Base-by-base conservation (phyloP, 2,329 filamentous ascomycete species). In the Arthrobotrys entomopaga region DNA sequence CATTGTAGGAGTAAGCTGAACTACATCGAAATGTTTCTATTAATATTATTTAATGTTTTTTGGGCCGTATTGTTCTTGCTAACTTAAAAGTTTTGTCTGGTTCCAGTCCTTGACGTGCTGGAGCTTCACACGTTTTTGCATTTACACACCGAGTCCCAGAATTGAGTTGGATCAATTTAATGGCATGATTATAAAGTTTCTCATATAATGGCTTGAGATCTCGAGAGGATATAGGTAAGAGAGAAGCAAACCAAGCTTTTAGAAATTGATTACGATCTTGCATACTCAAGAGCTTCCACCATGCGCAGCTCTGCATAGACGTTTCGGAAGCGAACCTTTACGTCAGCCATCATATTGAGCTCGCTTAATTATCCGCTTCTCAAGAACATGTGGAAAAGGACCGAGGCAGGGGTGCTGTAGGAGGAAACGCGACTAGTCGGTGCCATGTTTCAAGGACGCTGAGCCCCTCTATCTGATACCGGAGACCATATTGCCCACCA, bases 371-470 rank as follows among this genome's bases (percentile, higher is more conserved):
- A 52, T 42, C 63, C 53, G 57, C 48, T 64, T 67, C n/a, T 61
- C 24, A 48, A 24, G 52, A 24, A 20, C 42, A 26, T 42, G 40
- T 52, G 57, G 57, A 58, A 50, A 22, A 20, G 1, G 8, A 46
- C 42, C 20, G 15, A 63, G 48, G 48, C 10, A 15, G 29, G 26
- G 50, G 50, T 60, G 70, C 60, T 67, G 63, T 48, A 46, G 58
- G 64, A 59, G 57, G 59, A 74, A 74, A 74, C 70, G 63, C 70
- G 63, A 74, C 20, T 20, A 67, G 70, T 74, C 63, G 70, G 65
- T 58, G 34, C 22, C 63, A 74, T 56, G 70, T 74, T 74, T 74
- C 70, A 67, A 66, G 61, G 49, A 56, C 40, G 16, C 67, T 65
- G 54, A 50, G 58, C 64, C 63, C 52, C 70, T 74, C 49, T 53